phyloP scores from a whole-genome alignment of 2,329 filamentous ascomycete species.

The Epichloe hybrida region DNA sequence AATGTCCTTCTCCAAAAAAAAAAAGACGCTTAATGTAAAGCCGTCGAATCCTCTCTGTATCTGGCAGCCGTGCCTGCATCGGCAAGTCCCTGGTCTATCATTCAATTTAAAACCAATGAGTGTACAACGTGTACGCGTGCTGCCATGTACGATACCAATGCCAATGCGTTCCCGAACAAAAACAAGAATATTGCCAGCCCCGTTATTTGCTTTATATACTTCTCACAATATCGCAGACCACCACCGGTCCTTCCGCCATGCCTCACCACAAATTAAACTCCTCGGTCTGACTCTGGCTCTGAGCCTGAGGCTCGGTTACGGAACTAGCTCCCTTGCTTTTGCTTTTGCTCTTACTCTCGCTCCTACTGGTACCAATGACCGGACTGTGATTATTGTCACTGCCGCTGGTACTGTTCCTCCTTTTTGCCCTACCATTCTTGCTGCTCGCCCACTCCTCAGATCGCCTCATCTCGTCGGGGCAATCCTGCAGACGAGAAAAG shows the following conservation, averaged over 20 bases:
- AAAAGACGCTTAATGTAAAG: no score
- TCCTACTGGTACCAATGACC: neutral
- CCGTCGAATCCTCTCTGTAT: no score
- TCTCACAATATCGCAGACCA: neutral
- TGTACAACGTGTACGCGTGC: neutral
- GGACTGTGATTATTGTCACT: neutral
- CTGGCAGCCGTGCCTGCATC: no score
- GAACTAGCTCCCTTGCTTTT: neutral
- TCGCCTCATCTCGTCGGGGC: constrained; percentile 1
- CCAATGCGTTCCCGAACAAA: neutral
- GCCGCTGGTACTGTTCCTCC: neutral
- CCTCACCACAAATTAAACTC: constrained; percentile 1
- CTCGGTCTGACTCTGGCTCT: neutral
- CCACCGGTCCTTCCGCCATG: neutral
- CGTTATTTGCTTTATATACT: no score
- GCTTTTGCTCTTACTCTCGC: neutral
- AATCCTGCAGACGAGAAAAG: neutral
- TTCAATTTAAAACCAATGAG: no score
- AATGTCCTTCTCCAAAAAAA: no score
- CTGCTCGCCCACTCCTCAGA: constrained; percentile 1
- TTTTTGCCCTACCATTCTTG: neutral
- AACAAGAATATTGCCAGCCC: neutral
- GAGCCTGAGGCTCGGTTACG: neutral
- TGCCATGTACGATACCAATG: neutral
- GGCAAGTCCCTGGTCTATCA: no score